A percentile compares a stretch with the other conserved stretches of the same genome.
These are phyloP conservation scores for Fusarium irregulare DNA, from an alignment of 2,329 filamentous ascomycete species.

Conservation along the genomic window DNA sequence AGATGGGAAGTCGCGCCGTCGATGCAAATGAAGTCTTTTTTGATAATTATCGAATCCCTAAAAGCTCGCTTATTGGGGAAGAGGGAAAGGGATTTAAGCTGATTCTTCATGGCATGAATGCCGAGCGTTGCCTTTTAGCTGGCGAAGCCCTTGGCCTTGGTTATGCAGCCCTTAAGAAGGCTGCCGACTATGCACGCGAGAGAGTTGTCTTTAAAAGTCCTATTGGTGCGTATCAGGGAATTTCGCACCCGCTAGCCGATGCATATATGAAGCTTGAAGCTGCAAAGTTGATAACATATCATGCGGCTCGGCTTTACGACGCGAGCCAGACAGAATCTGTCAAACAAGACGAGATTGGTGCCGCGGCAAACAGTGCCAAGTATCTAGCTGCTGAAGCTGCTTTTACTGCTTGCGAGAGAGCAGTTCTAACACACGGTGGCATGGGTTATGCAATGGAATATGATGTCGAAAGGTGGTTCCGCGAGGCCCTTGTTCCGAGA, in stretches of 20 bases:
- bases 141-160: conserved; percentile 85
- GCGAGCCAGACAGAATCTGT: conserved; percentile 63
- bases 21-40: conserved; percentile 93
- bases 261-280: conserved; percentile 74
- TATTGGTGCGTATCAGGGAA: conserved; percentile 74
- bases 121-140: conserved; percentile 79
- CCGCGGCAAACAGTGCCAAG: conserved; percentile 77
- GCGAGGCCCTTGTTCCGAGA: conserved; percentile 72
- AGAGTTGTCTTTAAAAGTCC: conserved; percentile 72
- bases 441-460: conserved; percentile 75
- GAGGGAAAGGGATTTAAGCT: conserved; percentile 84
- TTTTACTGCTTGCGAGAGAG: conserved; percentile 70
- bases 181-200: conserved; percentile 74
- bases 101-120: conserved; percentile 83
- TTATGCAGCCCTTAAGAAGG: conserved; percentile 74
- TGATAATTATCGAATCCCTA: conserved; percentile 77
- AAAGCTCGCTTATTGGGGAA: conserved; percentile 72
- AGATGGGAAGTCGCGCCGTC: conserved; percentile 86
- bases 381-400: conserved; percentile 75
- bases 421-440: conserved; percentile 68
- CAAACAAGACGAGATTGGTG: conserved; percentile 67
- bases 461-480: conserved; percentile 72
- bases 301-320: conserved; percentile 73
- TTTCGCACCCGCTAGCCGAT: conserved; percentile 73
- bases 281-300: conserved; percentile 73